A percentile compares a stretch with the other conserved stretches of the same genome.
These are phyloP conservation scores for Russula ochroleuca DNA, from an alignment of 768 basidiomycete species.

Conservation along the genomic window DNA sequence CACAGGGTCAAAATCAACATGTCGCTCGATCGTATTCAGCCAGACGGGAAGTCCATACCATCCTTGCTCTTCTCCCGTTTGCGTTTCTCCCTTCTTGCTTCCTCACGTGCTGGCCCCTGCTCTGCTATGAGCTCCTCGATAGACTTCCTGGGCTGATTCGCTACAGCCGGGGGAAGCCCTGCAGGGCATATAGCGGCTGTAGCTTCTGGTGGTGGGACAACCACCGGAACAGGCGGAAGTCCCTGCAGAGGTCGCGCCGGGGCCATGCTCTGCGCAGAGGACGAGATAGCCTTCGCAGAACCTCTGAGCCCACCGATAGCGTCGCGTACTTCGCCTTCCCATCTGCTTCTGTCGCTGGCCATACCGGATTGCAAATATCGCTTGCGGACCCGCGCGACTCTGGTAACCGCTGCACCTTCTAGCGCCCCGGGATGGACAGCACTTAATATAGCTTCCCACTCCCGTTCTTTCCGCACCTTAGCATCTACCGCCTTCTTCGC, in stretches of 20 bases:
- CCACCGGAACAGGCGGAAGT: background rate
- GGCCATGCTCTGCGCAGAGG: conserved; percentile 32
- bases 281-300: conserved; percentile 44
- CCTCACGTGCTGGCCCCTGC: conserved; percentile 45
- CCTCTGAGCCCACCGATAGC: conserved; percentile 55
- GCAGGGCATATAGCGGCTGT: conserved; percentile 14
- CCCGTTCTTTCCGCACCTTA: conserved; percentile 51
- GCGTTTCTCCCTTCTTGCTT: conserved; percentile 36
- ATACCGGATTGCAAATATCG: conserved; percentile 59
- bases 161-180: conserved; percentile 39
- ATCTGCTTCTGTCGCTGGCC: conserved; percentile 47
- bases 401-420: conserved; percentile 44
- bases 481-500: conserved; percentile 64
- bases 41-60: conserved; percentile 13
- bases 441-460: conserved; percentile 58
- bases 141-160: conserved; percentile 49
- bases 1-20: background rate
- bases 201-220: conserved; percentile 3
- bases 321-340: conserved; percentile 57
- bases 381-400: conserved; percentile 51
- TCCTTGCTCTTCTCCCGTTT: conserved; percentile 35
- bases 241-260: conserved; percentile 1
- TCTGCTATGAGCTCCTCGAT: conserved; percentile 48
- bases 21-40: background rate
- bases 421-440: conserved; percentile 53